These are phyloP conservation scores for Ganoderma multipileum DNA, from an alignment of 1,284 basidiomycete species.

Conservation along the genomic window DNA sequence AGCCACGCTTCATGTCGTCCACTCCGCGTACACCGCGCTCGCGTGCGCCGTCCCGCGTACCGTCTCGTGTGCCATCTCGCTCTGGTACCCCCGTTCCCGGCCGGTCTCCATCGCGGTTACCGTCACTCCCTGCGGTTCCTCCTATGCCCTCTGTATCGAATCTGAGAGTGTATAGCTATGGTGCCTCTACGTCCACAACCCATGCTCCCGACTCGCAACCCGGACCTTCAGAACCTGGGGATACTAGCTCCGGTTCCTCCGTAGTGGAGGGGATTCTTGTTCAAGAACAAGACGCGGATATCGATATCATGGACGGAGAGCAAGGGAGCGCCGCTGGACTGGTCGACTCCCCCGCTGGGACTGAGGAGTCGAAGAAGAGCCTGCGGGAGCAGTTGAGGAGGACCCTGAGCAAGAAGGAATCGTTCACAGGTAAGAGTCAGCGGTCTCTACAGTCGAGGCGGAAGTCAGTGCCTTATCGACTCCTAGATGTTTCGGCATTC, in stretches of 20 bases:
- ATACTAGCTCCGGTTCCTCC: constrained; percentile 70
- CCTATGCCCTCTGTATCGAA: constrained; percentile 43
- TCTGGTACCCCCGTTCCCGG: constrained; percentile 41
- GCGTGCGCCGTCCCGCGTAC: constrained; percentile 25
- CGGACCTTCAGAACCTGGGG: constrained; percentile 42
- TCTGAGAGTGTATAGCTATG: constrained; percentile 41
- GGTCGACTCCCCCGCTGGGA: constrained; percentile 46
- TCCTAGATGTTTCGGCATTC: constrained; percentile 24
- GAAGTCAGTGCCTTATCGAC: neutral
- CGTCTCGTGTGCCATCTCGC: constrained; percentile 43
- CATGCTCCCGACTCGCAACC: constrained; percentile 33
- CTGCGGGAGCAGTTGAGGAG: constrained; percentile 74
- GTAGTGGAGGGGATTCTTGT: constrained; percentile 71
- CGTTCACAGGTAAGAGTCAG: constrained; percentile 27
- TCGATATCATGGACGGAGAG: constrained; percentile 58
- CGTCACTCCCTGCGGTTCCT: constrained; percentile 37
- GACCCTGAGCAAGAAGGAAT: constrained; percentile 62
- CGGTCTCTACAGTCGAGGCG: too few species aligned
- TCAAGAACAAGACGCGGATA: constrained; percentile 66
- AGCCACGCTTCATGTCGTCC: constrained; percentile 29
- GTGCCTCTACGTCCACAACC: constrained; percentile 24
- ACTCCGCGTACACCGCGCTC: constrained; percentile 35
- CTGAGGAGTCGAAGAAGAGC: constrained; percentile 66
- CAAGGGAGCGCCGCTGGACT: constrained; percentile 53
- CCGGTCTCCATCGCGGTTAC: constrained; percentile 36